Base-by-base conservation (phyloP, 2,329 filamentous ascomycete species). In the Teratosphaeria zuluensis region DNA sequence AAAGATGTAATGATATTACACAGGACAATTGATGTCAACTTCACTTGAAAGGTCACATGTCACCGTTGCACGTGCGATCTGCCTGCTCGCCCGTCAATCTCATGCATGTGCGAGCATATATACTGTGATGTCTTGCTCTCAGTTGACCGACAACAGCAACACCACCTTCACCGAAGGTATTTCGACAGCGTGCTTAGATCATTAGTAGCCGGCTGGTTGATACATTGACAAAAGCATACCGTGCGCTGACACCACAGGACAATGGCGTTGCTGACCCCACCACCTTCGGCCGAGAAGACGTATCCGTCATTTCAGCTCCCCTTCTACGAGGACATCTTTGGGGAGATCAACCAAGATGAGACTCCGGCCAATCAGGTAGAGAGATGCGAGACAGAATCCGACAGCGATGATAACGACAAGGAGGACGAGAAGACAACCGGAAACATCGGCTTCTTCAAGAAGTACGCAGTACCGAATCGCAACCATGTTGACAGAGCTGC, bases 1-100 rank as follows among this genome's bases (percentile, higher is more conserved):
- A 59, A 73, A 72, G 68, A 64, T 72, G 57, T 70, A 61, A 61
- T 28, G 53, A 19, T 24, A 28, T 19, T n/a, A n/a, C 14, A 8
- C n/a, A 48, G 7, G 42, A 21, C 7, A 48, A 32, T 32, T 14
- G 52, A 53, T 31, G 19, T 53, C 24, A 28, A 35, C 21, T 8
- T 53, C 32, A 35, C 24, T 8, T 42, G 54, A 2, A 28, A 30
- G 32, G 21, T 42, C 21, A 14, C 11, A 38, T 42, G 31, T 38
- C 11, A 12, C 12, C 51, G 14, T 53, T 14, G 51, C 31, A 53
- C 30, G 31, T 53, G 12, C 21, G 12, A 30, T 33, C 19, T 53
- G n/a, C 24, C 42, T 48, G n/a, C 4, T 8, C 42, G 19, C 19
- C 19, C 42, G 35, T 16, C 35, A 42, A 42, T 16, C 16, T 21